These are phyloP conservation scores for Poa annua DNA, from an alignment of 176 grass and related monocot genomes.

Conservation along the genomic window DNA sequence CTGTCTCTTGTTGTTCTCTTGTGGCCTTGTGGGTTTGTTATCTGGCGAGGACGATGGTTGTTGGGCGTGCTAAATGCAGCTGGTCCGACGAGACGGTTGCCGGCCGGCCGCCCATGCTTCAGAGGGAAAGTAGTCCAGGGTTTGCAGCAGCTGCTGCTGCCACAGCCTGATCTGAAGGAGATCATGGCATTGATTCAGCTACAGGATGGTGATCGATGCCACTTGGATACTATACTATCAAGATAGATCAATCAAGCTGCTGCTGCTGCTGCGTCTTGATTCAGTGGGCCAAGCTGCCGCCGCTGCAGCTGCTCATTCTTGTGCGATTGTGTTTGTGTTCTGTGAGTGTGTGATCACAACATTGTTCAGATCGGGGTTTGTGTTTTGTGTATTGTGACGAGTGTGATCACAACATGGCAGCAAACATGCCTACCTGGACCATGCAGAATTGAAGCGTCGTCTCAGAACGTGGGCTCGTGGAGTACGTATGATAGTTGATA, in stretches of 20 bases:
- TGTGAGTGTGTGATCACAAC: neutral
- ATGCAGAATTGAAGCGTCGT: neutral
- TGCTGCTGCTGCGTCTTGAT: neutral
- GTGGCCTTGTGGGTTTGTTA: neutral
- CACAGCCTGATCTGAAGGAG: neutral
- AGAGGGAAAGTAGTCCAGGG: conserved; percentile 2
- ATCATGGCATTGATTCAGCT: neutral
- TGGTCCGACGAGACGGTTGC: neutral
- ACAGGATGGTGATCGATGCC: conserved; percentile 11
- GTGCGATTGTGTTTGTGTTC: neutral
- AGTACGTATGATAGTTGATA: neutral
- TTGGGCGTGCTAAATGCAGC: conserved; percentile 19
- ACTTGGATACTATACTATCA: neutral
- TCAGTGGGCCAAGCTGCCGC: neutral
- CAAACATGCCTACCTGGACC: neutral
- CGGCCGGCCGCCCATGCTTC: neutral
- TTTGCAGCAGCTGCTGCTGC: neutral
- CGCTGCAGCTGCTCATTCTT: neutral
- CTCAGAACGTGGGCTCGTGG: neutral
- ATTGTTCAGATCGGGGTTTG: neutral
- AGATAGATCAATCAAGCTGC: conserved; percentile 3
- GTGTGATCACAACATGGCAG: neutral
- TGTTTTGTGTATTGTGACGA: neutral
- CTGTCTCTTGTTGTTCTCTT: conserved; percentile 19
- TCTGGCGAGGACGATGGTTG: neutral